Conservation (phyloP, 169 alveolate species). For the Theileria parva region DNA sequence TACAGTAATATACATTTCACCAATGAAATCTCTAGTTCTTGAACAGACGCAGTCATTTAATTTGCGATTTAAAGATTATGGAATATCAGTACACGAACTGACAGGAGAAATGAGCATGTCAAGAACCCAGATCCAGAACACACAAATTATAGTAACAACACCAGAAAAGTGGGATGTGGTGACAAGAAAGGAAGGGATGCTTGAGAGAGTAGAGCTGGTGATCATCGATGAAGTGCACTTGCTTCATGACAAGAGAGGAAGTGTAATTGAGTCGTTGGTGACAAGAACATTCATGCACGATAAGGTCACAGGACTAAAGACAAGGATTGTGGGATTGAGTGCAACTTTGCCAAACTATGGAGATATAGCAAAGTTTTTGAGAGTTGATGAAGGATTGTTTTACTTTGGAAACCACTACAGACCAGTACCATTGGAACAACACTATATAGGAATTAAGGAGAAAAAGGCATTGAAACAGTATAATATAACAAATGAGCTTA, state of each 20-base stretch:
- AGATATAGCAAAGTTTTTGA: conserved; percentile 97
- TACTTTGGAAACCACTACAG: conserved; percentile 95
- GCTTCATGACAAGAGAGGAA: conserved; percentile 99
- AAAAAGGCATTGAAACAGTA: conserved; percentile 94
- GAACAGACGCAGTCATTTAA: conserved; percentile 88
- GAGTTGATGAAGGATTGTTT: conserved; percentile 93
- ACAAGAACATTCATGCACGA: conserved; percentile 92
- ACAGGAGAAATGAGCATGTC: conserved; percentile 96
- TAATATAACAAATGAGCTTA: conserved; percentile 93
- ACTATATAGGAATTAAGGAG: conserved; percentile 96
- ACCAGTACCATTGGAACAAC: conserved; percentile 97
- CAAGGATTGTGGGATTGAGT: conserved; percentile 94
- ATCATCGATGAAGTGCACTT: conserved; percentile 99
- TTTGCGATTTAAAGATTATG: conserved; percentile 77
- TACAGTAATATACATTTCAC: conserved; percentile 97
- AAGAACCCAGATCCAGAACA: conserved; percentile 93
- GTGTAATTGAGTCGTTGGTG: conserved; percentile 98
- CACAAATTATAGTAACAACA: conserved; percentile 98
- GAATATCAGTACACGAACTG: conserved; percentile 91
- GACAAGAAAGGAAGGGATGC: conserved; percentile 96
- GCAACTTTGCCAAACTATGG: conserved; percentile 99
- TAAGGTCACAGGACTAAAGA: conserved; percentile 41
- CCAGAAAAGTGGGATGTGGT: conserved; percentile 99
- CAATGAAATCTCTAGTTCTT: conserved; percentile 99
- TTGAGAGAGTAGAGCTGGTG: conserved; percentile 88